A percentile compares a stretch with the other conserved stretches of the same genome.
Evolutionary conservation across 805 yeast genomes (phyloP).

Genomic region (Komagataella kurtzmanii): DNA sequence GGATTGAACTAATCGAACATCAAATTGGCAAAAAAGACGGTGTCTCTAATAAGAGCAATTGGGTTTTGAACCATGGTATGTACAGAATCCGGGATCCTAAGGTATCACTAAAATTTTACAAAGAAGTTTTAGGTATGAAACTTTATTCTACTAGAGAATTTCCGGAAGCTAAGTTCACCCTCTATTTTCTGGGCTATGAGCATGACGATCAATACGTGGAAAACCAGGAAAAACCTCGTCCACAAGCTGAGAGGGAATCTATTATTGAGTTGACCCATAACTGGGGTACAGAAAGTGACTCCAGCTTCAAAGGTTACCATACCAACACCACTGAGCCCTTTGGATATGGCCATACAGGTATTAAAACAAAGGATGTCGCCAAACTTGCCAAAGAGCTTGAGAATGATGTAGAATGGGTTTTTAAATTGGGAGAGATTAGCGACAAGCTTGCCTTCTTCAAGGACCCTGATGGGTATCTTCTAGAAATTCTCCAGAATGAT

Average conservation of each 20-base stretch:
- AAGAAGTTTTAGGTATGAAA: slow-evolving; percentile 70
- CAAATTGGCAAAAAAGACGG: slow-evolving; percentile 25
- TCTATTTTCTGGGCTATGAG: slow-evolving; percentile 76
- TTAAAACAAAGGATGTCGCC: slow-evolving; percentile 53
- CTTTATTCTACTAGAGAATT: slow-evolving; percentile 41
- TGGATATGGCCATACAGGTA: slow-evolving; percentile 82
- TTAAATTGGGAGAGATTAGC: slow-evolving; percentile 13
- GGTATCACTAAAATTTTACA: slow-evolving; percentile 66
- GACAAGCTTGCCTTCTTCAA: slow-evolving; percentile 57
- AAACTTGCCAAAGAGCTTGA: slow-evolving; percentile 34
- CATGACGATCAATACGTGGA: slow-evolving; percentile 29
- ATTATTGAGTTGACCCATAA: slow-evolving; percentile 86
- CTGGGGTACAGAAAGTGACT: slow-evolving; percentile 86
- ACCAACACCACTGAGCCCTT: slow-evolving; percentile 61
- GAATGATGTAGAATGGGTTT: neutral
- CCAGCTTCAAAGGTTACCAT: slow-evolving; percentile 52
- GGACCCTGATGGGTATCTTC: slow-evolving; percentile 86
- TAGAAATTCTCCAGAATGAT: slow-evolving; percentile 51
- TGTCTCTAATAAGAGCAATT: slow-evolving; percentile 23
- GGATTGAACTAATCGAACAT: slow-evolving; percentile 81
- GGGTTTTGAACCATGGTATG: slow-evolving; percentile 81
- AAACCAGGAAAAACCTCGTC: slow-evolving; percentile 19
- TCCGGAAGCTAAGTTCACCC: slow-evolving; percentile 64
- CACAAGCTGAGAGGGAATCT: slow-evolving; percentile 41
- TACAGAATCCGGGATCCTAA: slow-evolving; percentile 80